Evolutionary conservation across 768 basidiomycete species (phyloP).

Genomic region (Omphalotus guepiniiformis): DNA sequence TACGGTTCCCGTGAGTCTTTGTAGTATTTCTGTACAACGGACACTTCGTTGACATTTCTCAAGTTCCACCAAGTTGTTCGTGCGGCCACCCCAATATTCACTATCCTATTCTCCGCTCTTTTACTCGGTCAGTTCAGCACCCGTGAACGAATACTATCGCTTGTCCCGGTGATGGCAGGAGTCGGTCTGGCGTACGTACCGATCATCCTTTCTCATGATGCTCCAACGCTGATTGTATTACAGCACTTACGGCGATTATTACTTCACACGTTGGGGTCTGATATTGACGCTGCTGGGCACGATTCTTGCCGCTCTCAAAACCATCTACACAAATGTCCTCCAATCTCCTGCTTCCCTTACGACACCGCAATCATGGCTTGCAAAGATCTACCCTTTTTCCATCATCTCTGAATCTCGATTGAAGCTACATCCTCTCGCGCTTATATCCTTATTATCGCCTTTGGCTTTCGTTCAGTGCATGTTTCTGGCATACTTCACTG

Average conservation of each 20-base stretch:
- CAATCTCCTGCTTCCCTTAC: constrained; percentile 38
- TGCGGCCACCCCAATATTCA: constrained; percentile 90
- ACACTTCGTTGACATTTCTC: not conserved
- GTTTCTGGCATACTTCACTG: constrained; percentile 68
- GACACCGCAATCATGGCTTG: constrained; percentile 9
- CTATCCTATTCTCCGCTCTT: constrained; percentile 70
- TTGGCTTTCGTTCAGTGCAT: constrained; percentile 88
- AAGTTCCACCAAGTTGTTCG: constrained; percentile 98
- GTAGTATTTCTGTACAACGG: not conserved
- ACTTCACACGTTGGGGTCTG: constrained; percentile 82
- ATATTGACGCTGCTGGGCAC: constrained; percentile 88
- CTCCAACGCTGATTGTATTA: constrained; percentile 7
- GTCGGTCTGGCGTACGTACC: constrained; percentile 82
- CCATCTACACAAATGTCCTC: constrained; percentile 82
- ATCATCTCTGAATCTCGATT: constrained; percentile 22
- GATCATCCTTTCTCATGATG: constrained; percentile 1
- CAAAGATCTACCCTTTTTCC: constrained; percentile 21
- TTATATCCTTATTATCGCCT: constrained; percentile 87
- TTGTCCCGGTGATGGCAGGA: constrained; percentile 83
- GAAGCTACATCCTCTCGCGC: constrained; percentile 71
- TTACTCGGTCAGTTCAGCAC: constrained; percentile 62
- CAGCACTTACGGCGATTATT: constrained; percentile 95
- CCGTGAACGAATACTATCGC: constrained; percentile 58
- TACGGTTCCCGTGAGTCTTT: constrained; percentile 78
- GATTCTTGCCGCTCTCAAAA: constrained; percentile 88